Percentiles rank a stretch among this genome's conserved stretches.
Evolutionary conservation across 768 basidiomycete genomes (phyloP).

Genomic region (Hemileccinum impolitum): DNA sequence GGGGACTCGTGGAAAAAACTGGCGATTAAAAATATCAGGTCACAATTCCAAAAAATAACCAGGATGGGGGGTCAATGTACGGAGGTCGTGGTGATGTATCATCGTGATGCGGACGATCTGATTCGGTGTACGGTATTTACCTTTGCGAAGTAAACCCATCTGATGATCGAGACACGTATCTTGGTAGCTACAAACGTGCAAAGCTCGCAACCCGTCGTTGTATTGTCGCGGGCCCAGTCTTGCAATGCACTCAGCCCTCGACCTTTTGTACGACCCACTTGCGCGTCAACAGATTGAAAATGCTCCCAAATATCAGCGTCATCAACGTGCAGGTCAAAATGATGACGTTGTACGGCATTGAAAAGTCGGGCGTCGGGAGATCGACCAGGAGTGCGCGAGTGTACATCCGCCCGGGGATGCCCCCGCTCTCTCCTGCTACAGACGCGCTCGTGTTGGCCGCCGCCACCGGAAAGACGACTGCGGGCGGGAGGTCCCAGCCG

Average conservation of each 20-base stretch:
- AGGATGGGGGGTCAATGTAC: too few relatives aligned
- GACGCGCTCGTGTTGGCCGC: conserved; percentile 4
- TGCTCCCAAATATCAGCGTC: conserved; percentile 88
- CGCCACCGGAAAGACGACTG: conserved; percentile 49
- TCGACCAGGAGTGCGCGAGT: conserved; percentile 81
- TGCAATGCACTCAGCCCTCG: conserved; percentile 8
- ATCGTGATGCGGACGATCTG: too few relatives aligned
- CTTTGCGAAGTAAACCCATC: too few relatives aligned
- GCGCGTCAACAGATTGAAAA: conserved; percentile 85
- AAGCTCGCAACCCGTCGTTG: too few relatives aligned
- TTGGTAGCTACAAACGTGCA: too few relatives aligned
- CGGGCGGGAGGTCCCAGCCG: conserved; percentile 91
- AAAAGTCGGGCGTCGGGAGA: conserved; percentile 97
- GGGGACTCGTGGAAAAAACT: too few relatives aligned
- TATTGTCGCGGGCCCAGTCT: too few relatives aligned
- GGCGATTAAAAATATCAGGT: too few relatives aligned
- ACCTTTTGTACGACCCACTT: conserved; percentile 62
- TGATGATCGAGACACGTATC: too few relatives aligned
- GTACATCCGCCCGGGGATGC: conserved; percentile 52
- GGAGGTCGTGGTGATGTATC: too few relatives aligned
- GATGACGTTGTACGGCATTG: conserved; percentile 99
- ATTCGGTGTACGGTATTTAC: too few relatives aligned
- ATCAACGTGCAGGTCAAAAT: conserved; percentile 91
- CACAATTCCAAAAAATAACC: too few relatives aligned
- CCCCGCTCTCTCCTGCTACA: not conserved